Base-by-base conservation (phyloP, 805 yeast genomes). In the Candida khao-thaluensis region DNA sequence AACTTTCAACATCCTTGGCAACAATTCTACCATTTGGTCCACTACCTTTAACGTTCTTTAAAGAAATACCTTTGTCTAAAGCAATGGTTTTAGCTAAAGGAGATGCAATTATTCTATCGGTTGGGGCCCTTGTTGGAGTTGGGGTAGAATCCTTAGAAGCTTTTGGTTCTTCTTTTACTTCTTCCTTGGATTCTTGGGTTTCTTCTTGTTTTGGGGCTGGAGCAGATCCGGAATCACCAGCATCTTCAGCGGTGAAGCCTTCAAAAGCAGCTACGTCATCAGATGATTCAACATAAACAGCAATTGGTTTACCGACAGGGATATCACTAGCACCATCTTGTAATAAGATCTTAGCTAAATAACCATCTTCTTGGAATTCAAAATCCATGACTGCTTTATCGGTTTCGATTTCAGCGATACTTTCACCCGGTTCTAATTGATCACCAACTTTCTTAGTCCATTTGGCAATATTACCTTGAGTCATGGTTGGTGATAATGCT, bases 401-500 rank as follows among this genome's bases (percentile, higher is more conserved):
- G 52, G 99, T 91, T 72, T 91, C 99, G 49, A 91, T 84, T 70
- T 91, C 98, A 44, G 96, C 97, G 52, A 91, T 78, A 33, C 93
- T 82, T 60, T 90, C 97, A 66, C 99, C 99, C 15, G 97, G 93
- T 21, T 76, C 56, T 50, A 93, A 79, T 63, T 78, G 68, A 62
- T 93, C 99, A 57, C 99, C 99, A 26, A 82, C 86, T 31, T 77
- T 66, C 72, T 90, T 93, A 60, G 81, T 76, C 99, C 99, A 93
- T 43, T 79, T 72, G 27, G 91, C 91, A 49, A 93, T 72, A 64
- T 80, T 83, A 61, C 99, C 99, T 60, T 86, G 91, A 45, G 96
- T 85, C 99, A 93, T 93, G 39, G 99, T 93, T 50, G 99, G 99
- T n/a, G 98, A 91, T 56, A 93, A 73, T 7, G 99, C 99, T 35